phyloP scores from a whole-genome alignment of 2,329 filamentous ascomycete genomes.

The Xylariales sp. region DNA sequence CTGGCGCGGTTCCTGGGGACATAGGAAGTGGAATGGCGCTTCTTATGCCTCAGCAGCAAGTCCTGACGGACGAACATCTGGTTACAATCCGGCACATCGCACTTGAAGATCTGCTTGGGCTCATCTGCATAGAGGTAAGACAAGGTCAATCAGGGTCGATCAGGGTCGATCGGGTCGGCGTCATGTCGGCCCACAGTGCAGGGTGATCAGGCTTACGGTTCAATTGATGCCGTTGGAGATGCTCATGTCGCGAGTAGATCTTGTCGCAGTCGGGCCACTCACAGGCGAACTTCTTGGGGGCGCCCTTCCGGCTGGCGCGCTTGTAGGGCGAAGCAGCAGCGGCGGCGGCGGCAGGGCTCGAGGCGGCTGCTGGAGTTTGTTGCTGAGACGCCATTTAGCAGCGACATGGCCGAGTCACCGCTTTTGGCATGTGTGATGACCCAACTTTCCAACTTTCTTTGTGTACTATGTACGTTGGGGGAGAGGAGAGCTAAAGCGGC shows the following conservation, averaged over 20 bases:
- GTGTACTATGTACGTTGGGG: conserved; percentile 33
- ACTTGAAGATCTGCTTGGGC: conserved; percentile 82
- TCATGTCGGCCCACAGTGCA: conserved; percentile 32
- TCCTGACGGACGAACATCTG: conserved; percentile 84
- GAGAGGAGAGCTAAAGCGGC: conserved; percentile 32
- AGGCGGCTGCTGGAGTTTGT: conserved; percentile 49
- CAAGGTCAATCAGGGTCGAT: conserved; percentile 36
- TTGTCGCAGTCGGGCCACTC: conserved; percentile 79
- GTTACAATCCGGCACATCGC: conserved; percentile 79
- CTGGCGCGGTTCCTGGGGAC: conserved; percentile 63
- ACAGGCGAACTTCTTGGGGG: conserved; percentile 68
- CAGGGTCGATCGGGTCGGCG: conserved; percentile 27
- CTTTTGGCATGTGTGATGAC: conserved; percentile 42
- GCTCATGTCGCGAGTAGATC: conserved; percentile 82
- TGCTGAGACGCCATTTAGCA: conserved; percentile 51
- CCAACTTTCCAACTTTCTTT: conserved; percentile 36
- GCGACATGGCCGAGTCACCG: conserved; percentile 44
- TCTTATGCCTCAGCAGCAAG: conserved; percentile 75
- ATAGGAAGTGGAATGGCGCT: conserved; percentile 70
- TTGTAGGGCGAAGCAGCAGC: conserved; percentile 53
- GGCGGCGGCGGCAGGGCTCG: conserved; percentile 12
- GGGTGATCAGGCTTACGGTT: conserved; percentile 68
- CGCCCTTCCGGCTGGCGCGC: conserved; percentile 64
- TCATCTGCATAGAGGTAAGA: conserved; percentile 65
- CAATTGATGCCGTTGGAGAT: conserved; percentile 83